Conservation (phyloP, 768 basidiomycete genomes). For the Hebeloma cylindrosporum region DNA sequence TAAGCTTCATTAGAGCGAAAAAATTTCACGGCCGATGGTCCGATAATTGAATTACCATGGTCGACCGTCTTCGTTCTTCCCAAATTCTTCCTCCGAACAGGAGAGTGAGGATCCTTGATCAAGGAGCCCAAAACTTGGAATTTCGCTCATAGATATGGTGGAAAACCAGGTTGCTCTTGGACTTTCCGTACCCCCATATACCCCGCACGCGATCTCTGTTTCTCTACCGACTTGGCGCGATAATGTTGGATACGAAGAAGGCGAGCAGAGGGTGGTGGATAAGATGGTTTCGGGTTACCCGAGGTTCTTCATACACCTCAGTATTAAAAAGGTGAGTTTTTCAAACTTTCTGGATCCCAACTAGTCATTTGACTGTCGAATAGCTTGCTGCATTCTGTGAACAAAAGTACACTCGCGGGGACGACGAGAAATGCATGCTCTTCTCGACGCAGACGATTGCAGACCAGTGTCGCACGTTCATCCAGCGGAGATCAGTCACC, state of each 20-base stretch:
- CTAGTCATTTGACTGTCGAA: background rate
- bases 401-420: conserved; percentile 69
- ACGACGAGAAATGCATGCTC: conserved; percentile 79
- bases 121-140: background rate
- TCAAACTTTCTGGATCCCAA: background rate
- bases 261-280: conserved; percentile 74
- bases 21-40: conserved; percentile 16
- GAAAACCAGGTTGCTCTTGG: conserved; percentile 41
- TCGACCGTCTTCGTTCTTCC: background rate
- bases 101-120: background rate
- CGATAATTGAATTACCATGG: conserved; percentile 2
- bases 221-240: conserved; percentile 92
- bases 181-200: conserved; percentile 59
- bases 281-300: conserved; percentile 91
- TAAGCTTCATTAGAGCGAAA: too few relatives aligned
- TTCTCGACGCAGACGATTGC: conserved; percentile 75
- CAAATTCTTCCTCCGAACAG: background rate
- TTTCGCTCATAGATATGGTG: conserved; percentile 4
- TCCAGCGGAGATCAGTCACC: conserved; percentile 48
- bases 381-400: conserved; percentile 80
- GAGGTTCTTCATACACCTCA: conserved; percentile 88
- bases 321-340: conserved; percentile 72
- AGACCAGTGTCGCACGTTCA: conserved; percentile 72
- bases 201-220: conserved; percentile 91
- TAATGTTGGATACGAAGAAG: conserved; percentile 90